A percentile compares a stretch with the other conserved stretches of the same genome.
phyloP scores from a whole-genome alignment of 495 filamentous ascomycete genomes.

The Daldinia childiae region DNA sequence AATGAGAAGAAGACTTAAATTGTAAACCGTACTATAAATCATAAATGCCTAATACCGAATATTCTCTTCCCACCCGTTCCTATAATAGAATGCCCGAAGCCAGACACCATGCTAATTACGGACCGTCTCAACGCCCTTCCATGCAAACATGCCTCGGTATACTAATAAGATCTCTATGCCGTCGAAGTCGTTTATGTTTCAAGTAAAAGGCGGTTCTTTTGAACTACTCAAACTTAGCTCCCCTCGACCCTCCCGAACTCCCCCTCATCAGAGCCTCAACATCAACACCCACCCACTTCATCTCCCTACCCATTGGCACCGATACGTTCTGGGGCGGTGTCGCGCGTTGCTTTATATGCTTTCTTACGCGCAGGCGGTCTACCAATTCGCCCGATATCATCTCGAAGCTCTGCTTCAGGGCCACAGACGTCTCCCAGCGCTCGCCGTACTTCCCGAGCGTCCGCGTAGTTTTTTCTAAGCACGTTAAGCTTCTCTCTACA shows the following conservation, averaged over 20 bases:
- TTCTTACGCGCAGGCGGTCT: constrained; percentile 46
- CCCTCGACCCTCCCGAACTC: constrained; percentile 33
- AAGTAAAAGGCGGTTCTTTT: background rate
- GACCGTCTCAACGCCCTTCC: constrained; percentile 14
- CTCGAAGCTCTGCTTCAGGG: constrained; percentile 57
- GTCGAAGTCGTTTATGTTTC: background rate
- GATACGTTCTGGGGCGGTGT: constrained; percentile 36
- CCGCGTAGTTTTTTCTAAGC: constrained; percentile 54
- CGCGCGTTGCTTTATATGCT: constrained; percentile 43
- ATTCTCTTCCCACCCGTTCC: background rate
- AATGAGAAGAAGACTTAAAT: background rate
- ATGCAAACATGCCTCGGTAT: background rate
- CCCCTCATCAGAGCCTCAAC: constrained; percentile 49
- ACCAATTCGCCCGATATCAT: constrained; percentile 49
- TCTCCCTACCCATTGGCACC: constrained; percentile 43
- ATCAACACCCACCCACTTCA: constrained; percentile 54
- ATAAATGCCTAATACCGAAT: background rate
- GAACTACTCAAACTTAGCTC: constrained; percentile 9
- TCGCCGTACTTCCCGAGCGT: constrained; percentile 60
- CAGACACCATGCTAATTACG: constrained; percentile 1
- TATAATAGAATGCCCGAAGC: constrained; percentile 2
- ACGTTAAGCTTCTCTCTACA: constrained; percentile 56
- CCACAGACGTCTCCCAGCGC: constrained; percentile 59
- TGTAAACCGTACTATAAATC: background rate
- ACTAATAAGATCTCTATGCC: background rate